Evolutionary conservation across 2,329 filamentous ascomycete genomes (phyloP).

Genomic region (Pseudocercospora cruenta): DNA sequence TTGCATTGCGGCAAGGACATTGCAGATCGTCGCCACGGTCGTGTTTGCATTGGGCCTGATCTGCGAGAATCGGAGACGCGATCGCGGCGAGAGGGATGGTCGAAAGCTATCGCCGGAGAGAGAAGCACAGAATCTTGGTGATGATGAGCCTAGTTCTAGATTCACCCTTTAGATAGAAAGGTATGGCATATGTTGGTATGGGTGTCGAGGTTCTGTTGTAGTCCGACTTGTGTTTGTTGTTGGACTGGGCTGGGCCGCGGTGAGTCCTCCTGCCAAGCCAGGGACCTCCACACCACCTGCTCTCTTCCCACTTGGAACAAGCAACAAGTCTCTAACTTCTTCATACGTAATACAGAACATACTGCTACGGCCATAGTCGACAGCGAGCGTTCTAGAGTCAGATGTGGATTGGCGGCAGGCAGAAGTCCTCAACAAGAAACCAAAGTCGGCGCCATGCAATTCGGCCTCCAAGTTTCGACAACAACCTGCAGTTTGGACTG

Average conservation of each 20-base stretch:
- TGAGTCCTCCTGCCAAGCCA: background rate
- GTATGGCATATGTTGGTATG: background rate
- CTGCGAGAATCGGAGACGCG: background rate
- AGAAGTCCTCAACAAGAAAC: no score
- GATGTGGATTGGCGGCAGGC: background rate
- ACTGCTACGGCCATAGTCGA: no score
- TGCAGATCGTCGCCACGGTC: background rate
- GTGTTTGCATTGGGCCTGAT: background rate
- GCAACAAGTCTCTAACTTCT: background rate
- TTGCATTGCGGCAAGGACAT: background rate
- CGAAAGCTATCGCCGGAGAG: background rate
- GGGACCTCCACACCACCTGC: background rate
- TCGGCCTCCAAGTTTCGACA: no score
- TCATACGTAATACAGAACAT: background rate
- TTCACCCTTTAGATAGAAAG: background rate
- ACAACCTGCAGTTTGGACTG: no score
- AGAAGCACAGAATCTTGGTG: background rate
- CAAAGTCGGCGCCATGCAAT: no score
- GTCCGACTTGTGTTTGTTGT: no score
- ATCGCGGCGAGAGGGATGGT: background rate
- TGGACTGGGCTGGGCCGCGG: background rate
- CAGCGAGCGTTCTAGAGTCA: no score
- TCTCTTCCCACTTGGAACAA: background rate
- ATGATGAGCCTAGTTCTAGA: background rate
- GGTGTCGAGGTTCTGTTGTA: no score